phyloP scores from a whole-genome alignment of 768 basidiomycete genomes.

The Hypholoma fasciculare region DNA sequence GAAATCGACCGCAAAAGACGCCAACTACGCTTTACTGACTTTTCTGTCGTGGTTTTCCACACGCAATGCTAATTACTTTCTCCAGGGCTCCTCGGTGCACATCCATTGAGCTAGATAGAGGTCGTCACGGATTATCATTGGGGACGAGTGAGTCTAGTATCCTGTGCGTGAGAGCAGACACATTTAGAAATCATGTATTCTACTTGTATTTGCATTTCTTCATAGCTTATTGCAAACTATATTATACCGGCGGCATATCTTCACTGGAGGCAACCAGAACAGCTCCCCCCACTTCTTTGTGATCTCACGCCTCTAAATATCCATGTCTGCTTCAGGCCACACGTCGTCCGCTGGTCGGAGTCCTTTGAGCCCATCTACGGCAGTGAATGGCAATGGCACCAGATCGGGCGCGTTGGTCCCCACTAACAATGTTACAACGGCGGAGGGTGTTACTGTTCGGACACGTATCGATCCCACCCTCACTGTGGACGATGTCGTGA shows the following conservation, averaged over 20 bases:
- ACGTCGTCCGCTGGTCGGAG: slow-evolving; percentile 29
- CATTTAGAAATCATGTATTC: slow-evolving; percentile 15
- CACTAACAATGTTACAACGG: slow-evolving; percentile 82
- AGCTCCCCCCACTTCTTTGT: not conserved
- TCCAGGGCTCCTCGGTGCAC: not conserved
- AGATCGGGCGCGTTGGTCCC: slow-evolving; percentile 60
- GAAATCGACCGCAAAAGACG: slow-evolving; percentile 35
- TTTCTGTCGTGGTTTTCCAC: not conserved
- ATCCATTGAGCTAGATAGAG: not conserved
- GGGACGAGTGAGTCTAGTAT: slow-evolving; percentile 17
- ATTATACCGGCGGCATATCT: slow-evolving; percentile 3
- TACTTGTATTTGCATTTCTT: slow-evolving; percentile 11
- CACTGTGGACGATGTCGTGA: slow-evolving; percentile 82
- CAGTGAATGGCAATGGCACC: slow-evolving; percentile 36
- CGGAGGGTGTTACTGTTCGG: slow-evolving; percentile 72
- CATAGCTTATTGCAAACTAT: slow-evolving; percentile 12
- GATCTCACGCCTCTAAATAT: slow-evolving; percentile 3
- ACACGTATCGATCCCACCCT: slow-evolving; percentile 85
- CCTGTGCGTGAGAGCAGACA: slow-evolving; percentile 12
- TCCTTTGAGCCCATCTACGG: slow-evolving; percentile 27
- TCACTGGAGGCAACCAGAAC: not conserved
- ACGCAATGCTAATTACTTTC: not conserved
- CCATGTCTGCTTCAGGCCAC: slow-evolving; percentile 30
- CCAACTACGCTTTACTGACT: slow-evolving; percentile 45
- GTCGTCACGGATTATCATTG: not conserved